These are phyloP conservation scores for Piper betle DNA, from an alignment of 164 flowering plant genomes.

Conservation along the genomic window DNA sequence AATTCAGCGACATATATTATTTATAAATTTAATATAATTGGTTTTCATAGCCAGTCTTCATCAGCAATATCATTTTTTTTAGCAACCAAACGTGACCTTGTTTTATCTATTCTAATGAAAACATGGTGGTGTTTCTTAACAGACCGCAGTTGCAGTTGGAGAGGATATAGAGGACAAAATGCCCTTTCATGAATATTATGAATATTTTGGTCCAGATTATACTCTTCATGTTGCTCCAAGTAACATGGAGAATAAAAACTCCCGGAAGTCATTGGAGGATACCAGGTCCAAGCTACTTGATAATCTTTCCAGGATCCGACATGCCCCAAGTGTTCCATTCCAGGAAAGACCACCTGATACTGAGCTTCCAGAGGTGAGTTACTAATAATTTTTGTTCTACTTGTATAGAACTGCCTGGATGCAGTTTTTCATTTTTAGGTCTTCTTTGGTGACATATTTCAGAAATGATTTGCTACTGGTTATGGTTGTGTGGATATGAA, in stretches of 20 bases:
- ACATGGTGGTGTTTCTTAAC: conserved; percentile 1
- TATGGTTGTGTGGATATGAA: too few relatives aligned
- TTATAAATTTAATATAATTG: not conserved
- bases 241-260: conserved; percentile 84
- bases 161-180: too few relatives aligned
- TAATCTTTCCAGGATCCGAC: conserved; percentile 55
- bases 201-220: too few relatives aligned
- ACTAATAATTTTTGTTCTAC: not conserved
- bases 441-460: not conserved
- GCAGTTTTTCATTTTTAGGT: not conserved
- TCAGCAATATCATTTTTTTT: not conserved
- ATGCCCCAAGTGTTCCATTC: conserved; percentile 79
- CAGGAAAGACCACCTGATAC: conserved; percentile 73
- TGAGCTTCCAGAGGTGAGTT: conserved; percentile 59
- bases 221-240: too few relatives aligned
- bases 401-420: not conserved
- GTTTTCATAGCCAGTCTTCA: not conserved
- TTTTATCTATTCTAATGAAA: not conserved
- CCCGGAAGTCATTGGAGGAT: conserved; percentile 46
- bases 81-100: not conserved
- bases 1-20: not conserved
- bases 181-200: too few relatives aligned
- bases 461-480: too few relatives aligned
- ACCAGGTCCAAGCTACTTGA: conserved; percentile 58
- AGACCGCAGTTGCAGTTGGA: too few relatives aligned